Conservation (phyloP, 2,329 filamentous ascomycete species). For the Thelonectria olida region DNA sequence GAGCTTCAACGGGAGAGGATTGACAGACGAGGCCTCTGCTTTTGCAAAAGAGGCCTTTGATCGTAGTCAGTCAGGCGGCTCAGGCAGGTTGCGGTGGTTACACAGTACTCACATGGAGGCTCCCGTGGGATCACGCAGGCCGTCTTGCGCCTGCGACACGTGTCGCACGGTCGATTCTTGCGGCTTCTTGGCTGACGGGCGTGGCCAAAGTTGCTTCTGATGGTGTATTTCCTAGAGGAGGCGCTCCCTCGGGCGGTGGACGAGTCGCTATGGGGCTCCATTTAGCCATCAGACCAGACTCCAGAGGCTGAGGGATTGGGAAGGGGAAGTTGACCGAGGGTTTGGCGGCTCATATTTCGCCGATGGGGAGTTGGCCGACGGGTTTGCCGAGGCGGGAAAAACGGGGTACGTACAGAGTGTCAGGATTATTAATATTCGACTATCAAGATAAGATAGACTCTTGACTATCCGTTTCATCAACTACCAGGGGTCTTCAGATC, state of each 20-base stretch:
- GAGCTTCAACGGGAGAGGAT: slow-evolving; percentile 38
- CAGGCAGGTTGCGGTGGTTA: not conserved
- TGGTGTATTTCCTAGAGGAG: slow-evolving; percentile 49
- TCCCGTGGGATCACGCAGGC: slow-evolving; percentile 56
- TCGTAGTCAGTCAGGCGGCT: not conserved
- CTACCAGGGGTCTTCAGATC: too few relatives aligned
- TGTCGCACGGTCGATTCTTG: slow-evolving; percentile 57
- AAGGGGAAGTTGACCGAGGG: slow-evolving; percentile 19
- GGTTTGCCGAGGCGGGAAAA: slow-evolving; percentile 25
- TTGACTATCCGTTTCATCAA: too few relatives aligned
- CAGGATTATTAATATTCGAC: too few relatives aligned
- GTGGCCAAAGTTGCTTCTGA: slow-evolving; percentile 53
- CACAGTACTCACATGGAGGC: slow-evolving; percentile 52
- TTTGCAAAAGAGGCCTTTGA: slow-evolving; percentile 48
- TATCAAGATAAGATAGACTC: not conserved
- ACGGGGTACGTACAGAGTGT: too few relatives aligned
- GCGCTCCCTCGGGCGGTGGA: slow-evolving; percentile 17
- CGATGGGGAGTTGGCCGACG: slow-evolving; percentile 22
- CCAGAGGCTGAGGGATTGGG: not conserved
- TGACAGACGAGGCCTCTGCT: slow-evolving; percentile 45
- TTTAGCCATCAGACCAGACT: slow-evolving; percentile 7
- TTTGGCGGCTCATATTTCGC: slow-evolving; percentile 12
- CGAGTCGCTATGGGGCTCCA: slow-evolving; percentile 25
- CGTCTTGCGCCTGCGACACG: slow-evolving; percentile 55
- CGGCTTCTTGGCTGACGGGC: slow-evolving; percentile 53